These are phyloP conservation scores for Schwanniomyces polymorphus DNA, from an alignment of 805 yeast species.

Conservation along the genomic window DNA sequence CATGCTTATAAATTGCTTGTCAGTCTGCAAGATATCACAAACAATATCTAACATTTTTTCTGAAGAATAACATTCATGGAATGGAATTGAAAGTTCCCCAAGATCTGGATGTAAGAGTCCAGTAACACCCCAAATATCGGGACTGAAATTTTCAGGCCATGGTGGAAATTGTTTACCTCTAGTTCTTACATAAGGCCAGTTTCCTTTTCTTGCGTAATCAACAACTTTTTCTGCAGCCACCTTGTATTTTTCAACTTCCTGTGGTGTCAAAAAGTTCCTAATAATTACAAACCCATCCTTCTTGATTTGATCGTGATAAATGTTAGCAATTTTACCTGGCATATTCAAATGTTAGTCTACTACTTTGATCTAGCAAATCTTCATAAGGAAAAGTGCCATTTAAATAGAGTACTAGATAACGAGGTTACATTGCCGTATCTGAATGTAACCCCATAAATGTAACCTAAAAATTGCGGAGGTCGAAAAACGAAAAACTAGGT, in stretches of 20 bases:
- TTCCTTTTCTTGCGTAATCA: conserved; percentile 44
- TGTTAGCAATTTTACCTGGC: conserved; percentile 1
- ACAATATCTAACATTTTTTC: conserved; percentile 40
- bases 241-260: conserved; percentile 36
- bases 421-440: conserved; percentile 36
- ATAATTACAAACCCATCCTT: conserved; percentile 39
- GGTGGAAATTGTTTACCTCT: conserved; percentile 57
- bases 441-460: background rate
- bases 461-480: background rate
- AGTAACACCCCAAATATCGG: conserved; percentile 55
- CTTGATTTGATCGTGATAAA: conserved; percentile 36
- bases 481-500: background rate
- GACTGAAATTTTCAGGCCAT: conserved; percentile 51
- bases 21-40: conserved; percentile 43
- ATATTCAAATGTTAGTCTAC: background rate
- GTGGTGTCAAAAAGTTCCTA: conserved; percentile 37
- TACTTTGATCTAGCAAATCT: background rate
- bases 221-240: conserved; percentile 39
- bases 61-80: conserved; percentile 41
- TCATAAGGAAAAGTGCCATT: conserved; percentile 7
- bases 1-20: conserved; percentile 37
- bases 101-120: conserved; percentile 50
- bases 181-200: conserved; percentile 50
- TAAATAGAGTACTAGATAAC: conserved; percentile 50
- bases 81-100: conserved; percentile 32